These are phyloP conservation scores for Colletotrichum sp. DNA, from an alignment of 2,329 filamentous ascomycete species.

Conservation along the genomic window DNA sequence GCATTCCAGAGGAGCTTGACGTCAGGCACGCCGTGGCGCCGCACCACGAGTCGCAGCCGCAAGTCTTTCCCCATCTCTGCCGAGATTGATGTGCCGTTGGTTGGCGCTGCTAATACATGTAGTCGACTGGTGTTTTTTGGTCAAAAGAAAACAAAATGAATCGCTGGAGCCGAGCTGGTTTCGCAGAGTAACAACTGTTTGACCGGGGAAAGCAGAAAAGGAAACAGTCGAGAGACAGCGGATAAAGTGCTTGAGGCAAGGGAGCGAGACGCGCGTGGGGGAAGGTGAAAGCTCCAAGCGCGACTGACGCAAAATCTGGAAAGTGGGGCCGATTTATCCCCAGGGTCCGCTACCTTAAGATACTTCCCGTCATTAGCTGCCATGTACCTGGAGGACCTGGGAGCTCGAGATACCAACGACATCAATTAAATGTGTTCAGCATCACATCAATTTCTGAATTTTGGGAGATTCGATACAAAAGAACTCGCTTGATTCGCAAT, in stretches of 20 bases:
- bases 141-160: neutral
- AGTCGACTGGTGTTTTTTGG: neutral
- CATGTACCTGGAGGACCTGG: neutral
- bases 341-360: neutral
- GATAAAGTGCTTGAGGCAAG: neutral
- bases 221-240: neutral
- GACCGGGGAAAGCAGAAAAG: neutral
- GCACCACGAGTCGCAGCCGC: conserved; percentile 76
- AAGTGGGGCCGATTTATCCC: conserved; percentile 11
- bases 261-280: neutral
- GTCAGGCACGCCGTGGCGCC: conserved; percentile 75
- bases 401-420: neutral
- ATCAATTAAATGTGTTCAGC: neutral
- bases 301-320: conserved; percentile 19
- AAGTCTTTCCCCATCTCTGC: conserved; percentile 46
- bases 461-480: accelerated
- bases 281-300: conserved; percentile 13
- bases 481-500: neutral
- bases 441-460: neutral
- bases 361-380: neutral
- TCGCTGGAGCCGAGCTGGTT: neutral
- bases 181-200: neutral
- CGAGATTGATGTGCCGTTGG: neutral
- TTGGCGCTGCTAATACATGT: neutral
- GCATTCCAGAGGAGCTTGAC: conserved; percentile 76